Percentiles rank a stretch among this genome's conserved stretches.
phyloP scores from a whole-genome alignment of 2,329 filamentous ascomycete genomes.

The Cladosporium velox region DNA sequence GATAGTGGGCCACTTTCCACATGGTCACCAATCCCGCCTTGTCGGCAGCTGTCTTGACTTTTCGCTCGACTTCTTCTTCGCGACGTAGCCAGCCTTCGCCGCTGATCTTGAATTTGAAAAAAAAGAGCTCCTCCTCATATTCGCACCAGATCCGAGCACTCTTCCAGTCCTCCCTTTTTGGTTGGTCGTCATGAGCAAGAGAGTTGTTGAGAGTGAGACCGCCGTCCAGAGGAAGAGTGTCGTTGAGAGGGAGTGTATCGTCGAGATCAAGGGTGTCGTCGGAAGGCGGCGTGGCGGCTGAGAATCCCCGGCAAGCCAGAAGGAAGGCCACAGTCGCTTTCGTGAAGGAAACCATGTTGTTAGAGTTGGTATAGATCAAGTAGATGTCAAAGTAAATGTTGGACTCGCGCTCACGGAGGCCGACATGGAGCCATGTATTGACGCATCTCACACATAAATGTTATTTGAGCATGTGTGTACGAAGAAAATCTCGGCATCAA shows the following conservation, averaged over 20 bases:
- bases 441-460: background rate
- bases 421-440: too few relatives aligned
- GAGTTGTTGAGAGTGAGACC: background rate
- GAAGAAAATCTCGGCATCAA: background rate
- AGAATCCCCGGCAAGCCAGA: background rate
- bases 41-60: background rate
- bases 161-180: background rate
- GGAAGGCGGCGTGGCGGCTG: background rate
- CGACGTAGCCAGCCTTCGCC: background rate
- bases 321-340: background rate
- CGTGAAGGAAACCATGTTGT: background rate
- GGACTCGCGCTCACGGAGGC: background rate
- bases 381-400: background rate
- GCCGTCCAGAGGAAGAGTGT: background rate
- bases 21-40: background rate
- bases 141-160: background rate
- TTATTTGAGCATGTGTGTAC: background rate
- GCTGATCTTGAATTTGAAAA: background rate
- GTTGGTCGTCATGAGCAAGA: too few relatives aligned
- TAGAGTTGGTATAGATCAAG: background rate
- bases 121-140: background rate
- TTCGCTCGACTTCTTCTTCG: background rate
- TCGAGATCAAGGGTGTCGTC: background rate
- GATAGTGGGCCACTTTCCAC: background rate
- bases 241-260: background rate